These are phyloP conservation scores for Plantago ovata DNA, from an alignment of 257 asterid species.

Conservation along the genomic window DNA sequence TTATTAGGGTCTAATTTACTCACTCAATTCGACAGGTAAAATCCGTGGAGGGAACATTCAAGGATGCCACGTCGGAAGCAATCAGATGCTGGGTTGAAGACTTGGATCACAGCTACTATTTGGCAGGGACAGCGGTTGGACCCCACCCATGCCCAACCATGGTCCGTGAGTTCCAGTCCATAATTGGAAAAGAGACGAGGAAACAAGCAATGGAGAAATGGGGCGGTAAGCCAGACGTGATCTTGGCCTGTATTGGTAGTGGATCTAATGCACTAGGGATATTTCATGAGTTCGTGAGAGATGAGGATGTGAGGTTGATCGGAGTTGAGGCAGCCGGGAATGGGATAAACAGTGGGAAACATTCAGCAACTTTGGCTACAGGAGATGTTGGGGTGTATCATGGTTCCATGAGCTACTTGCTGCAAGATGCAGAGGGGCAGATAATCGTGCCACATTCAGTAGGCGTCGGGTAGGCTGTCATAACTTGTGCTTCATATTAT, in stretches of 20 bases:
- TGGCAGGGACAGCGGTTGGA: slow-evolving; percentile 60
- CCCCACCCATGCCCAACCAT: slow-evolving; percentile 78
- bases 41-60: slow-evolving; percentile 45
- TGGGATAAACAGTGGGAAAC: slow-evolving; percentile 50
- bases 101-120: slow-evolving; percentile 45
- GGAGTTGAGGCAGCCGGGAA: slow-evolving; percentile 74
- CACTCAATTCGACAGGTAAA: slow-evolving; percentile 39
- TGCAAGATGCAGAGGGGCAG: slow-evolving; percentile 77
- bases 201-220: slow-evolving; percentile 59
- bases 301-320: slow-evolving; percentile 54
- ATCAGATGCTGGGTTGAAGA: slow-evolving; percentile 59
- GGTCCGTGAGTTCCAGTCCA: slow-evolving; percentile 67
- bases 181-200: slow-evolving; percentile 74
- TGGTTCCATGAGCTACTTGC: slow-evolving; percentile 64
- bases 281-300: slow-evolving; percentile 66
- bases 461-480: slow-evolving; percentile 50
- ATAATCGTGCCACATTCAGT: slow-evolving; percentile 54
- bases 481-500: background rate
- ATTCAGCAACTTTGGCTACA: slow-evolving; percentile 58
- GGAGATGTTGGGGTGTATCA: slow-evolving; percentile 74
- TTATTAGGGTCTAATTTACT: too few relatives aligned
- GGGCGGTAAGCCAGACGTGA: slow-evolving; percentile 72
- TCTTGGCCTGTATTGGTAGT: slow-evolving; percentile 71
- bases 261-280: slow-evolving; percentile 79
- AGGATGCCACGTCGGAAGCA: slow-evolving; percentile 78